A percentile compares a stretch with the other conserved stretches of the same genome.
phyloP scores from a whole-genome alignment of 257 asterid genomes.

The Solanum pinnatisectum region DNA sequence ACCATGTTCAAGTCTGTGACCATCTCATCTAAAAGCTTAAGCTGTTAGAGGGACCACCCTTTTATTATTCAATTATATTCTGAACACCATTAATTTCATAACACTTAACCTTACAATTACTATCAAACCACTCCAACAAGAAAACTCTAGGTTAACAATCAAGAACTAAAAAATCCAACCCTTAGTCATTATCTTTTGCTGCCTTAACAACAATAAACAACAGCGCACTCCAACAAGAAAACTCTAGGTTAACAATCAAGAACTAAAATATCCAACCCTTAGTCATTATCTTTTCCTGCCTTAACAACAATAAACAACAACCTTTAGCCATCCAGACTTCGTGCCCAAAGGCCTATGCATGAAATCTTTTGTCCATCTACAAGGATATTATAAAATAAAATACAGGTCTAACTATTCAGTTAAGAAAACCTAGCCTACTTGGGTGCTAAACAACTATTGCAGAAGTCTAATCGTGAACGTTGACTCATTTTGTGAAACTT shows the following conservation, averaged over 20 bases:
- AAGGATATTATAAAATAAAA: neutral
- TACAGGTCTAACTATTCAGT: neutral
- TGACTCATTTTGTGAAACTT: neutral
- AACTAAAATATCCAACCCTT: neutral
- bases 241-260: neutral
- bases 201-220: neutral
- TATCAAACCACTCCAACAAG: neutral
- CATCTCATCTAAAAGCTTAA: no score
- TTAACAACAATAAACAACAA: neutral
- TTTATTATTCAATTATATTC: no score
- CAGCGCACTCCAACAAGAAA: neutral
- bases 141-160: neutral
- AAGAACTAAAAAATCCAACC: neutral
- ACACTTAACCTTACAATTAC: neutral
- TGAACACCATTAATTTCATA: neutral
- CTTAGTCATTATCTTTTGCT: neutral
- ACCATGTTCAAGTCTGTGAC: neutral
- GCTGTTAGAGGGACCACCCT: neutral
- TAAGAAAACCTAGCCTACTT: neutral
- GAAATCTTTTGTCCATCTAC: neutral
- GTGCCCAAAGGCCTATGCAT: neutral
- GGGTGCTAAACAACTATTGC: neutral
- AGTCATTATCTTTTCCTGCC: neutral
- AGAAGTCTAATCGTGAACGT: no score
- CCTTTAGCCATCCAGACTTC: neutral